These are phyloP conservation scores for Bipolaris gigantea DNA, from an alignment of 2,329 filamentous ascomycete genomes.

Conservation along the genomic window DNA sequence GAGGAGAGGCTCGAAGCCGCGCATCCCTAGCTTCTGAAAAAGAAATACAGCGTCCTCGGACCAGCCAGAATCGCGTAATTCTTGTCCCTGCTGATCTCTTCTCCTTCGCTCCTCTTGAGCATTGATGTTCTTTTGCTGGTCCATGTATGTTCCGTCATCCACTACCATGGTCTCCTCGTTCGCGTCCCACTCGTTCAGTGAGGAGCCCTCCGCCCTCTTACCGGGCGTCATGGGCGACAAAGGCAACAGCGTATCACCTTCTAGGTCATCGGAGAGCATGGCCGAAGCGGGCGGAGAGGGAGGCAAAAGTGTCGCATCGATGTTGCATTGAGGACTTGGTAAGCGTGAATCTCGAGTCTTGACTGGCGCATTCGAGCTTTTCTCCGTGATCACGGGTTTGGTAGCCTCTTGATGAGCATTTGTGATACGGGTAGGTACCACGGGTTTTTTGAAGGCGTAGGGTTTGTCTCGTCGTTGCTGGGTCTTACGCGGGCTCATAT, in stretches of 20 bases:
- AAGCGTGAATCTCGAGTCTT: conserved; percentile 29
- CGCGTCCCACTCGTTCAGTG: conserved; percentile 35
- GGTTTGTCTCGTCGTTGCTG: conserved; percentile 41
- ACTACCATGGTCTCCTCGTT: conserved; percentile 44
- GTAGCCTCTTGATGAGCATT: neutral
- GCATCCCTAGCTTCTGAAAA: conserved; percentile 57
- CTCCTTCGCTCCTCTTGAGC: conserved; percentile 27
- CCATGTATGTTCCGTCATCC: conserved; percentile 37
- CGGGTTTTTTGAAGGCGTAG: conserved; percentile 45
- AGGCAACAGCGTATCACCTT: conserved; percentile 36
- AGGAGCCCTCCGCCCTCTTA: conserved; percentile 11
- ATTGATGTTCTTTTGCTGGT: conserved; percentile 28
- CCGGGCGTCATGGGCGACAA: conserved; percentile 10
- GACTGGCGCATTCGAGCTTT: conserved; percentile 40
- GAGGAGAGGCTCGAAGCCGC: conserved; percentile 60
- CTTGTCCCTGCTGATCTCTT: conserved; percentile 30
- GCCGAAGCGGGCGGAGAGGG: conserved; percentile 38
- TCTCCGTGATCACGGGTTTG: conserved; percentile 21
- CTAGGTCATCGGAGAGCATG: conserved; percentile 25
- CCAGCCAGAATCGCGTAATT: conserved; percentile 52
- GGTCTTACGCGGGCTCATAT: conserved; percentile 48
- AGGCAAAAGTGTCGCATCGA: conserved; percentile 30
- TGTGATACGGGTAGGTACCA: conserved; percentile 19
- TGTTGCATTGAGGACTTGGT: conserved; percentile 24
- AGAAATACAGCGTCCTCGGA: conserved; percentile 56